A percentile compares a stretch with the other conserved stretches of the same genome.
phyloP scores from a whole-genome alignment of 805 yeast species.

The Schwanniomyces vanrijiae region DNA sequence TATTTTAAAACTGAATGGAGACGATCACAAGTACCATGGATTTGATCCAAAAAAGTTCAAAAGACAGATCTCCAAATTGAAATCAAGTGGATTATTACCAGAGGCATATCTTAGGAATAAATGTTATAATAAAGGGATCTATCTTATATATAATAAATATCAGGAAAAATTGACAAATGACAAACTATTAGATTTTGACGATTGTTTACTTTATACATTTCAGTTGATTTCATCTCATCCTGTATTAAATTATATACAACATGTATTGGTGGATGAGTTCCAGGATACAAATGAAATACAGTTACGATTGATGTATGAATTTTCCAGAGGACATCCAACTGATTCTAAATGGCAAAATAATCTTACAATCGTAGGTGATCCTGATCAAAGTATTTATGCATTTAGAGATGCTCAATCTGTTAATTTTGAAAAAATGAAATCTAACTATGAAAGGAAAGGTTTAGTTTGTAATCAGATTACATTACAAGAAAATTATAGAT shows the following conservation, averaged over 20 bases:
- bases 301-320: constrained; percentile 59
- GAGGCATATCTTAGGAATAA: constrained; percentile 30
- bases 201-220: constrained; percentile 60
- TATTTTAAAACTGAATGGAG: constrained; percentile 10
- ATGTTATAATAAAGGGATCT: constrained; percentile 15
- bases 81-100: constrained; percentile 51
- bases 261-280: constrained; percentile 89
- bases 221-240: constrained; percentile 47
- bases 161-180: constrained; percentile 45
- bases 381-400: constrained; percentile 92
- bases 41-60: constrained; percentile 42
- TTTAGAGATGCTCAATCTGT: constrained; percentile 76
- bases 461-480: constrained; percentile 31
- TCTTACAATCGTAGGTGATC: constrained; percentile 92
- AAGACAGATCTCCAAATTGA: constrained; percentile 53
- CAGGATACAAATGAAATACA: constrained; percentile 89
- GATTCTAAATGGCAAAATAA: constrained; percentile 39
- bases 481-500: constrained; percentile 75
- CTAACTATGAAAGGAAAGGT: constrained; percentile 28
- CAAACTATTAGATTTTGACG: constrained; percentile 77
- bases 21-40: constrained; percentile 23
- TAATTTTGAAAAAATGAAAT: constrained; percentile 61
- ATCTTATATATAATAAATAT: constrained; percentile 49
- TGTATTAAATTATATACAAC: constrained; percentile 52
- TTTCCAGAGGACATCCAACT: constrained; percentile 36